Evolutionary conservation across 2,329 filamentous ascomycete genomes (phyloP).

Genomic region (Colletotrichum neosansevieriae): DNA sequence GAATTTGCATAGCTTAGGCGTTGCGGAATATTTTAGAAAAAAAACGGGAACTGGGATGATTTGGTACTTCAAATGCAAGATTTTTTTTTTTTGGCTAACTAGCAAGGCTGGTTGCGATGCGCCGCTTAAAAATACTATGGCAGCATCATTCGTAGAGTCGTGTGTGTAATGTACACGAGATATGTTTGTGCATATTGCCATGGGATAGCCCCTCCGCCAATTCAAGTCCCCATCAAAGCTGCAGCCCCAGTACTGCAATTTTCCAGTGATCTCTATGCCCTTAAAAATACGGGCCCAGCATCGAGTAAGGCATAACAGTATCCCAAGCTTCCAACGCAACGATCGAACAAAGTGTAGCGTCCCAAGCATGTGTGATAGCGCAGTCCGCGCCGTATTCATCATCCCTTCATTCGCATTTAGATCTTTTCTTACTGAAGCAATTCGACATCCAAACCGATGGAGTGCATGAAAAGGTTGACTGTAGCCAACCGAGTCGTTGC

Average conservation of each 20-base stretch:
- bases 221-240: conserved; percentile 25
- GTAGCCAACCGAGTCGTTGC: conserved; percentile 85
- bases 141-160: conserved; percentile 21
- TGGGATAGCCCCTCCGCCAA: conserved; percentile 17
- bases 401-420: conserved; percentile 3
- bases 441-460: conserved; percentile 98
- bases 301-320: conserved; percentile 6
- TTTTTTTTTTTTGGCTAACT: conserved; percentile 31
- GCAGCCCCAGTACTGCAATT: conserved; percentile 36
- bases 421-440: conserved; percentile 57
- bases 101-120: conserved; percentile 31
- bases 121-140: conserved; percentile 28
- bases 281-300: conserved; percentile 33
- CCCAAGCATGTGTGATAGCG: conserved; percentile 14
- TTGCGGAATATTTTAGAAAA: conserved; percentile 30
- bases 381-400: conserved; percentile 5
- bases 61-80: conserved; percentile 39
- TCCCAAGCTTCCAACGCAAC: conserved; percentile 29
- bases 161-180: conserved; percentile 37
- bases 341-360: conserved; percentile 21
- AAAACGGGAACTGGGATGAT: not conserved
- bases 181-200: conserved; percentile 39
- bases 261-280: conserved; percentile 26
- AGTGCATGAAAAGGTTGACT: conserved; percentile 98
- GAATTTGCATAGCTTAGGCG: conserved; percentile 39